Conservation (phyloP, 2,329 filamentous ascomycete species). For the Aspergillus melleus region DNA sequence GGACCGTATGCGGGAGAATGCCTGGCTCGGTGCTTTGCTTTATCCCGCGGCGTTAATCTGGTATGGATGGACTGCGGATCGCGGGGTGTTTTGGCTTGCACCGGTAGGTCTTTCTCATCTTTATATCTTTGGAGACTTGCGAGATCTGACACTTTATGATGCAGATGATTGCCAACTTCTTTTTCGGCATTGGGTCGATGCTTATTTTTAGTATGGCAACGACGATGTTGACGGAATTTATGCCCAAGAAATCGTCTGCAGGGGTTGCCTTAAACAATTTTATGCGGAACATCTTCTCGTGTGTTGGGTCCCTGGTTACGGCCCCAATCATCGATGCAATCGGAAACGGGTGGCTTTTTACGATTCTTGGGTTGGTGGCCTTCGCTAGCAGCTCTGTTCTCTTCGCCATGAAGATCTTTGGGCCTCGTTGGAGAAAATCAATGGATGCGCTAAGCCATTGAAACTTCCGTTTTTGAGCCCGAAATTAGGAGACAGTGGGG, state of each 20-base stretch:
- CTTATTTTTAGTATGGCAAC: constrained; percentile 72
- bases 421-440: constrained; percentile 61
- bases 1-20: constrained; percentile 80
- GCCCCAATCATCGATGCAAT: constrained; percentile 70
- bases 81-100: constrained; percentile 64
- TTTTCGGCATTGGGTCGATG: constrained; percentile 78
- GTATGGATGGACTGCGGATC: constrained; percentile 73
- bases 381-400: constrained; percentile 62
- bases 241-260: constrained; percentile 68
- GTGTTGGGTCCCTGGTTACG: constrained; percentile 67
- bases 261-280: constrained; percentile 83
- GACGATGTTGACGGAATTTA: constrained; percentile 84
- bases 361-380: constrained; percentile 57
- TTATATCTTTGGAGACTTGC: neutral
- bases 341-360: constrained; percentile 76
- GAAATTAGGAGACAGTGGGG: neutral
- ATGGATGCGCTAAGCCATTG: constrained; percentile 54
- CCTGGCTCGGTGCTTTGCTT: constrained; percentile 70
- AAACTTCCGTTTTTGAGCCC: neutral
- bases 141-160: constrained; percentile 4
- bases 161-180: constrained; percentile 64
- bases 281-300: constrained; percentile 74
- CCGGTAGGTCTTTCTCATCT: constrained; percentile 36
- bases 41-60: constrained; percentile 71
- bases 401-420: constrained; percentile 61